Evolutionary conservation across 208 protist species (phyloP), one percentile per base, ranked within the genome.

Genomic region (Tritrichomonas foetus): DNA sequence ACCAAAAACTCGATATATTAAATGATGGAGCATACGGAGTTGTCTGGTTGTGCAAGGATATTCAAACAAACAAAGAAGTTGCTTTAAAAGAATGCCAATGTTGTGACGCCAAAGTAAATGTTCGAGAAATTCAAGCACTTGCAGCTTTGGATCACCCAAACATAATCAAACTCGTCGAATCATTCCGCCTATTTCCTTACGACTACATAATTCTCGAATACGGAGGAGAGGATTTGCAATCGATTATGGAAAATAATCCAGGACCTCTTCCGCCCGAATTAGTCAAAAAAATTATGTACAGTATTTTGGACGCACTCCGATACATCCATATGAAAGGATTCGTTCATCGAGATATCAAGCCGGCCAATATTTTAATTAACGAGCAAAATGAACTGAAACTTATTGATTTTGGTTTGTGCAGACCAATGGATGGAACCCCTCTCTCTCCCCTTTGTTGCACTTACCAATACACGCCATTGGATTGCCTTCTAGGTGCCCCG

Each of bases 371-470:
- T 57, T 39, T 89, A 8, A 39, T 89, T 20, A n/a, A 44, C 5
- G 47, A 57, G 9, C 27, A 44, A 39, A 89, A 89, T 16, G 47
- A 89, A n/a, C 22, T 89, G 0, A 89, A 57, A 89, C 2, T 89
- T n/a, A 89, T 89, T 61, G 78, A 89, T 36, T 89, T 89, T 57
- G 78, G 78, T 22, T n/a, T 53, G 22, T 89, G 47, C 27, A 53
- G 78, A 33, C 9, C 44, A n/a, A 89, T 89, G 14, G 47, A 89
- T 44, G 78, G 78, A 5, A 39, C 8, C 27, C 41, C 41, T 16
- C 20, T 57, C 39, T 53, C 78, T 27, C 78, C 78, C 8, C n/a
- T 30, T 2, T 27, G 78, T n/a, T 89, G 44, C 44, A 89, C 78
- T 57, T 53, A 89, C 57, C 78, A 89, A 47, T 89, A 53, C 39